Evolutionary conservation across 225 moss, liverwort and hornwort genomes (phyloP), one percentile per base, ranked within the genome.

Genomic region (Pseudoscleropodium purum): DNA sequence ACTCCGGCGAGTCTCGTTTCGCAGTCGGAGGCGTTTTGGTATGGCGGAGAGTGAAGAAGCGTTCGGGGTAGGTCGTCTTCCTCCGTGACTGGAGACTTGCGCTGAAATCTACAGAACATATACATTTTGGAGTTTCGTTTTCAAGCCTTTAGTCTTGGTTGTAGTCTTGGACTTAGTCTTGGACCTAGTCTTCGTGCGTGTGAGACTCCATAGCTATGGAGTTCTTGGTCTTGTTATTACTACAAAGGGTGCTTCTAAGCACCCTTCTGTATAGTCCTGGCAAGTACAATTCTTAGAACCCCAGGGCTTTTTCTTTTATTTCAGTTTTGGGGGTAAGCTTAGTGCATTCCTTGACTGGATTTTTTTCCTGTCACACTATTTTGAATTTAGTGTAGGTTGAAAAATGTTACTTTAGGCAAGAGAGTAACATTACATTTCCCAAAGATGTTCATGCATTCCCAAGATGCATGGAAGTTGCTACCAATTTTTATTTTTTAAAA

Each of bases 81-180:
- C 45, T 21, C 23, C 45, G 4, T 10, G 36, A 83, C 47, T 61
- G 14, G 9, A 57, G 25, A 49, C 47, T 10, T 49, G 36, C 16
- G 49, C 51, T 34, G 43, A 83, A 51, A 66, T 66, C 51, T 66
- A 8, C 18, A 12, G 0, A 0, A 0, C 0, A 0, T 2, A 8
- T 8, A 66, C 83, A 66, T 49, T 83, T 36, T 49, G 25, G 13
- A 61, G 43, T 14, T 57, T 39, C 80, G 41, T 39, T 41, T 43
- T 31, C 62, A 81, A 43, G 62, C 15, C 43, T 43, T 4, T 2
- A 18, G 33, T 9, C 45, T 61, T 15, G 45, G 62, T 56, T 56
- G 6, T 1, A 37, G 18, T 51, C 63, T 63, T 63, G 63, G 63
- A 30, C 63, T 30, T 7, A 68, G 14, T n/a, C 37, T 67, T 67